Evolutionary conservation across 768 basidiomycete genomes (phyloP), one percentile per base, ranked within the genome.

Genomic region (Kwoniella newhampshirensis): DNA sequence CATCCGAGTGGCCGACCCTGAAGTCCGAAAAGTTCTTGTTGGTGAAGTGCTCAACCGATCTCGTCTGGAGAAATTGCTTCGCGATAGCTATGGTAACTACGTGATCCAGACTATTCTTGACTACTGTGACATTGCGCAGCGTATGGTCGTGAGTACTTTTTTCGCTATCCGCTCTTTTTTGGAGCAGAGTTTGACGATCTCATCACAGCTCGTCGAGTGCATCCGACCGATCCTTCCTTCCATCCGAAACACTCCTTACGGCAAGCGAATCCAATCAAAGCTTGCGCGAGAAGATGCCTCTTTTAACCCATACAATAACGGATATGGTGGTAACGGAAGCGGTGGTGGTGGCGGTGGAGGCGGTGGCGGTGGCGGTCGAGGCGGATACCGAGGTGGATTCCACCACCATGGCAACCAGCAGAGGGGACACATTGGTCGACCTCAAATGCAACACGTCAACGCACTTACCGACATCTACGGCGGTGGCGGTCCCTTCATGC

Each of bases 181-280:
- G n/a, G n/a, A n/a, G n/a, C 25, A 30, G 36, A 18, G 28, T 52
- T 40, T 44, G 50, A 36, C 28, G 6, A 30, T 47, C 8, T 26
- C 27, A 20, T n/a, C 37, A 2, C 69, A 81, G 61, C 86, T 99
- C 23, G 91, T 99, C 18, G 94, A 98, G 72, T 91, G 90, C 66
- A 99, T 99, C 75, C 88, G 96, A 47, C 96, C 96, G n/a, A 91
- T 98, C 59, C 82, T 99, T 23, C 96, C 96, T 2, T 82, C 97
- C 68, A 99, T 99, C 73, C 88, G 96, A 71, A 99, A 99, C 79
- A 99, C 96, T 9, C 96, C 96, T 6, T 99, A 99, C 68, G 96
- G 96, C 67, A 99, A 99, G 81, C 87, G 96, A 41, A 99, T 99
- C 71, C 94, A 97, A 78, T 93, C 92, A 81, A 97, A 97, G 79